These are phyloP conservation scores for Phanerodontia chrysosporium DNA, from an alignment of 768 basidiomycete species.

Conservation along the genomic window DNA sequence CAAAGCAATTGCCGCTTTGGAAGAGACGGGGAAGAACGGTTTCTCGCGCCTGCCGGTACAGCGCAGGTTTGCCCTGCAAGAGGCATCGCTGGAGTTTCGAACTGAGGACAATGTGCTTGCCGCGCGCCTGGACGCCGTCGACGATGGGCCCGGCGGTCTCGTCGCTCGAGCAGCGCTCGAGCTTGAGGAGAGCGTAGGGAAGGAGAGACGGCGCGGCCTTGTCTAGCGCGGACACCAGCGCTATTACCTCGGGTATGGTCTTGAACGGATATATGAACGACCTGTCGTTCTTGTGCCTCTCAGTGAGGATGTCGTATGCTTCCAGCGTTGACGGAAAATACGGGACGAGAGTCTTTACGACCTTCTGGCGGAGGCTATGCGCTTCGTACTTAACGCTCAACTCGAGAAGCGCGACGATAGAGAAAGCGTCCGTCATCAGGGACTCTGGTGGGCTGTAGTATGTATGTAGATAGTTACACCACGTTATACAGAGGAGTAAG, in stretches of 20 bases:
- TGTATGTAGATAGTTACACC: background rate
- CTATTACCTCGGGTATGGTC: background rate
- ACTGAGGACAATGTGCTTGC: background rate
- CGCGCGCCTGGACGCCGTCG: background rate
- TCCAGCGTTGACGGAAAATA: background rate
- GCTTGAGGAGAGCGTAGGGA: background rate
- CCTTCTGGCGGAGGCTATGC: background rate
- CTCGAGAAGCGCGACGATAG: background rate
- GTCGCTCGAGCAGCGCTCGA: background rate
- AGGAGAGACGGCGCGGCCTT: conserved; percentile 1
- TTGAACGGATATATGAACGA: background rate
- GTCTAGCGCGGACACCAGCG: background rate
- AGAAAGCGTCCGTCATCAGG: background rate
- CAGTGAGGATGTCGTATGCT: background rate
- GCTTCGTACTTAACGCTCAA: conserved; percentile 1
- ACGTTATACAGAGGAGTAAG: background rate
- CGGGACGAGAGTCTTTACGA: background rate
- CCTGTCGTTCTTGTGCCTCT: background rate
- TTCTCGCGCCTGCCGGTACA: background rate
- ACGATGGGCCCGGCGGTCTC: background rate
- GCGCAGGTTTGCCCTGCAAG: background rate
- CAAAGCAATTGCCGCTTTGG: background rate
- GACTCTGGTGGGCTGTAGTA: background rate
- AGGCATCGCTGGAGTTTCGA: background rate
- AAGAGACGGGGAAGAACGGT: background rate